Evolutionary conservation across 2,329 filamentous ascomycete species (phyloP).

Genomic region (Aspergillus sp.): DNA sequence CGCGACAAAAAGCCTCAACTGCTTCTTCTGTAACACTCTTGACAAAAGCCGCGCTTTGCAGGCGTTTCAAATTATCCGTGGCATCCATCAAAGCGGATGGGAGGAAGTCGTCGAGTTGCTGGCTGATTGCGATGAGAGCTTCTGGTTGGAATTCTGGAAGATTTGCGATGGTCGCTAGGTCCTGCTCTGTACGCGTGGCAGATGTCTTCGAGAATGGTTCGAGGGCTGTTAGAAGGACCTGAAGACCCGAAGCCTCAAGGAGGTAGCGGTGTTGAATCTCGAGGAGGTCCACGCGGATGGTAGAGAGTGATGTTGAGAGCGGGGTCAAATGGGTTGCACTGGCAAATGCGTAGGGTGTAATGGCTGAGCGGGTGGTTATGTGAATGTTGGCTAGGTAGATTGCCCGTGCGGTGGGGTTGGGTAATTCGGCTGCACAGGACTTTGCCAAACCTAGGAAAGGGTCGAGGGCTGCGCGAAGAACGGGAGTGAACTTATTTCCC

Average conservation of each 20-base stretch:
- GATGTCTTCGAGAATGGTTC: constrained; percentile 43
- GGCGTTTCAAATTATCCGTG: constrained; percentile 73
- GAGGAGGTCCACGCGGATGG: constrained; percentile 57
- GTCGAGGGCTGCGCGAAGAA: constrained; percentile 79
- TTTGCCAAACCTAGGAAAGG: constrained; percentile 74
- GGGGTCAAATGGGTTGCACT: constrained; percentile 60
- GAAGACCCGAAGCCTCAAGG: constrained; percentile 73
- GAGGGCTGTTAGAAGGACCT: constrained; percentile 64
- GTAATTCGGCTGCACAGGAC: constrained; percentile 55
- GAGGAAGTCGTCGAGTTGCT: constrained; percentile 84
- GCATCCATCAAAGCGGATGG: constrained; percentile 93
- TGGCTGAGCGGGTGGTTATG: constrained; percentile 43
- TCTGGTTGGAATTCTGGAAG: constrained; percentile 64
- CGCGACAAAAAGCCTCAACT: constrained; percentile 78
- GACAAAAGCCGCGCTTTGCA: constrained; percentile 74
- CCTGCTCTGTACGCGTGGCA: constrained; percentile 25
- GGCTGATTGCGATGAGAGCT: constrained; percentile 69
- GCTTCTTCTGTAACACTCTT: constrained; percentile 81
- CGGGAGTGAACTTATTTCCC: constrained; percentile 72
- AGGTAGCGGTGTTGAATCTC: constrained; percentile 75
- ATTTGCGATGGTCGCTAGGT: constrained; percentile 59
- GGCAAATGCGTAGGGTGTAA: constrained; percentile 62
- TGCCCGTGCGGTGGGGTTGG: constrained; percentile 49
- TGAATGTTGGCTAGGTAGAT: constrained; percentile 55
- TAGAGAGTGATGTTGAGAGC: constrained; percentile 59